Conservation (phyloP, 2,329 filamentous ascomycete species). For the Neurospora crassa region DNA sequence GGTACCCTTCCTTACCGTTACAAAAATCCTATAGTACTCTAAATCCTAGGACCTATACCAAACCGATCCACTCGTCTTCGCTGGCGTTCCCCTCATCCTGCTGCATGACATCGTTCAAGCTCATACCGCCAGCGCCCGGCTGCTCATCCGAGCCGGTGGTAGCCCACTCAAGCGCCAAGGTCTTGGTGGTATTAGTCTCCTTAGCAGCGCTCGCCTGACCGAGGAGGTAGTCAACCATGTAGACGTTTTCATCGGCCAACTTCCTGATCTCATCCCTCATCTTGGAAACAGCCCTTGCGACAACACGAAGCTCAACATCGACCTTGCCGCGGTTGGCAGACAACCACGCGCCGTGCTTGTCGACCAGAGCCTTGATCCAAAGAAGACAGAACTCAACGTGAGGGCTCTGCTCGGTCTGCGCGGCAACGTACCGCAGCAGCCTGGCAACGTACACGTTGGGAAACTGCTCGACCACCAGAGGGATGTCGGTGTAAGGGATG, state of each 20-base stretch:
- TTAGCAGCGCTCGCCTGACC: conserved; percentile 31
- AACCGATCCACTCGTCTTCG: conserved; percentile 38
- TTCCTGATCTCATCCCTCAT: conserved; percentile 76
- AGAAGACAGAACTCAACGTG: conserved; percentile 91
- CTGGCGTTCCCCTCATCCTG: conserved; percentile 24
- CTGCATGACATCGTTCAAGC: conserved; percentile 21
- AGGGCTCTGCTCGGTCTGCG: conserved; percentile 79
- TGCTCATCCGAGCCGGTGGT: conserved; percentile 6
- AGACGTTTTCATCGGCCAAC: conserved; percentile 79
- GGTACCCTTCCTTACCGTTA: background rate
- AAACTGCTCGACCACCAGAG: conserved; percentile 67
- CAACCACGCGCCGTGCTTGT: conserved; percentile 76
- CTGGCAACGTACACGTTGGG: conserved; percentile 80
- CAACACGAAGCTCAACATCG: conserved; percentile 73
- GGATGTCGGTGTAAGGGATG: conserved; percentile 65
- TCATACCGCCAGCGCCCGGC: conserved; percentile 17
- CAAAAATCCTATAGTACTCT: background rate
- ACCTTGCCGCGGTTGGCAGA: conserved; percentile 71
- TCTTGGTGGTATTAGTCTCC: background rate
- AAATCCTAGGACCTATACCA: conserved; percentile 30
- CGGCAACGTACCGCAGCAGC: conserved; percentile 76
- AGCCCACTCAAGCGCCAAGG: conserved; percentile 7
- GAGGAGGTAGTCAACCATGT: conserved; percentile 76
- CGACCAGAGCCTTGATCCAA: conserved; percentile 79
- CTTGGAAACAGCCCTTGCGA: conserved; percentile 69